Conservation (phyloP, 441 rosid species). For the Biscutella laevigata region DNA sequence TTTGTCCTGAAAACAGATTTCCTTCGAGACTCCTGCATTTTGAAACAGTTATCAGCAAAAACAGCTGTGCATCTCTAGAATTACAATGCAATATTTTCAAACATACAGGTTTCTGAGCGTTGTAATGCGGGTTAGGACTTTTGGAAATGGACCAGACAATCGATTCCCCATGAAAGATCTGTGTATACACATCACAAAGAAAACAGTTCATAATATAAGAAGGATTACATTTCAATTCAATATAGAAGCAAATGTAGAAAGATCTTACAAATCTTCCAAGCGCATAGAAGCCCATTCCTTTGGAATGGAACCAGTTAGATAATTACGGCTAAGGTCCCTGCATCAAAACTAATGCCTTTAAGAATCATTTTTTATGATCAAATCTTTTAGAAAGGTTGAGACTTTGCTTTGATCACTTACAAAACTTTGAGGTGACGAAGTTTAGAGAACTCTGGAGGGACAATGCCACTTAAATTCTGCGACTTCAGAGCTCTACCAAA, state of each 20-base stretch:
- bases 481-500: conserved; percentile 58
- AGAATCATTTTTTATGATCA: neutral
- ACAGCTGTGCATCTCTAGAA: neutral
- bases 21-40: conserved; percentile 76
- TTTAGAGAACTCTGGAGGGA: conserved; percentile 69
- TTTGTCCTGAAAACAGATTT: conserved; percentile 55
- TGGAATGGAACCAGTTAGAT: conserved; percentile 64
- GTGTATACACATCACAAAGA: conserved; percentile 13
- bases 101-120: conserved; percentile 65
- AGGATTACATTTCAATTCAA: neutral
- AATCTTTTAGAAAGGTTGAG: neutral
- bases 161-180: conserved; percentile 87
- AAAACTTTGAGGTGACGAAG: conserved; percentile 51
- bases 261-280: conserved; percentile 52
- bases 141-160: conserved; percentile 77
- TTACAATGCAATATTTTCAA: neutral
- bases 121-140: conserved; percentile 52
- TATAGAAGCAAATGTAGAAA: neutral
- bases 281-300: conserved; percentile 67
- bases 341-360: neutral
- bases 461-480: conserved; percentile 56
- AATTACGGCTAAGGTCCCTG: conserved; percentile 85
- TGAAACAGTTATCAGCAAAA: conserved; percentile 3
- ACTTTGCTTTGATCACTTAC: conserved; percentile 36
- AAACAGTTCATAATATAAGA: neutral